Evolutionary conservation across 306 rosid species (phyloP).

Genomic region (Begonia masoniana): DNA sequence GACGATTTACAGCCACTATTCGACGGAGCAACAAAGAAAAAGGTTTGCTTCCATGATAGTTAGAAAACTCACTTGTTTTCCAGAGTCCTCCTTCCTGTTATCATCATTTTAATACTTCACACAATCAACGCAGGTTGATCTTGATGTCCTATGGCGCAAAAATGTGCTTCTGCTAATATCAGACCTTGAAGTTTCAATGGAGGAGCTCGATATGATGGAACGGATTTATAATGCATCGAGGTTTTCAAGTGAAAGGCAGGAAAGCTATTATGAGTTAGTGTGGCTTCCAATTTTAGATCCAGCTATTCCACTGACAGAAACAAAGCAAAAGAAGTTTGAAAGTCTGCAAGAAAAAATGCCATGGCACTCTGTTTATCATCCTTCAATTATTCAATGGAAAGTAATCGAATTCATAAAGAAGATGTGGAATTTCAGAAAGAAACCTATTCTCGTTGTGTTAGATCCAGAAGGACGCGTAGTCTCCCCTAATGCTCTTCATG

Average conservation of each 20-base stretch:
- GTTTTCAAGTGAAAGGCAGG: constrained; percentile 14
- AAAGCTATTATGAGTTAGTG: constrained; percentile 33
- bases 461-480: constrained; percentile 48
- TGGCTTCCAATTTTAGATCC: constrained; percentile 45
- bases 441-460: constrained; percentile 43
- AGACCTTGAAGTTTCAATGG: constrained; percentile 28
- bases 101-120: neutral
- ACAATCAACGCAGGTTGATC: constrained; percentile 23
- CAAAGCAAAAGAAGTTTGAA: constrained; percentile 20
- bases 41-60: constrained; percentile 20
- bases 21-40: constrained; percentile 36
- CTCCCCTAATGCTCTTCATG: constrained; percentile 51
- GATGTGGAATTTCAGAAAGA: constrained; percentile 46
- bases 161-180: constrained; percentile 49
- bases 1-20: constrained; percentile 38
- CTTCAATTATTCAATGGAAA: constrained; percentile 29
- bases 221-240: constrained; percentile 40
- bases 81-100: neutral
- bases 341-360: constrained; percentile 20
- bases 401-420: constrained; percentile 26
- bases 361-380: constrained; percentile 41
- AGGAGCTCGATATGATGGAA: constrained; percentile 39
- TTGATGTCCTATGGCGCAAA: constrained; percentile 53
- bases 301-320: neutral
- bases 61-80: neutral